Evolutionary conservation across 2,329 filamentous ascomycete species (phyloP), one percentile per base, ranked within the genome.

Genomic region (Cordyceps cicadae): DNA sequence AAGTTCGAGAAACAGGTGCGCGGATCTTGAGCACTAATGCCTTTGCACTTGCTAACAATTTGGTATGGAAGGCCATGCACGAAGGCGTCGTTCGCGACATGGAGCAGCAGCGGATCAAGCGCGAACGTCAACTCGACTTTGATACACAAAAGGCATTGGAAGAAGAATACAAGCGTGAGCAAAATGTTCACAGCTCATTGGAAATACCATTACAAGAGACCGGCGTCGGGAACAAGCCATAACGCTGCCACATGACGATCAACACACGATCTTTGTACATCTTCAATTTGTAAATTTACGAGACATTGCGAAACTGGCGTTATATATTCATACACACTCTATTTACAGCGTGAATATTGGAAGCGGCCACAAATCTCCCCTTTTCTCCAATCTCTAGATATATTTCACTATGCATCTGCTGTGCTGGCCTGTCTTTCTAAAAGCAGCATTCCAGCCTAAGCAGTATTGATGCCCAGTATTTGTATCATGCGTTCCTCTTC

Each of bases 41-140:
- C 17, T 15, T 17, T 43, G 39, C 39, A n/a, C 24, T 15, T 60
- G 11, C 43, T 60, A 29, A 60, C 21, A 7, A 26, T 9, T 34
- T 45, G 15, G 9, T 5, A n/a, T 21, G 21, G 17, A 41, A 93
- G 94, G 89, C 90, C 61, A 99, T 99, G 94, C 94, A 99, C 70
- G 85, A 88, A 66, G 94, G 94, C 50, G 94, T 99, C 48, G 79
- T 97, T 65, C 89, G 93, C 65, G 94, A 99, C 70, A 89, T 97
- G 81, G 93, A 97, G 71, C 91, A 95, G 70, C 92, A 96, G 72
- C 86, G 89, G 51, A 73, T 97, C 66, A 97, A 97, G 77, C 83
- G 85, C 66, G 94, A 99, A 74, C 87, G 94, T 62, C 90, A 95
- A 73, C 84, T 92, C 56, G 94, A 99, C 71, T 99, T 99, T 70